Percentiles rank a stretch among this genome's conserved stretches.
Conservation (phyloP, 2,329 filamentous ascomycete species). For the Botrytis hyacinthi region DNA sequence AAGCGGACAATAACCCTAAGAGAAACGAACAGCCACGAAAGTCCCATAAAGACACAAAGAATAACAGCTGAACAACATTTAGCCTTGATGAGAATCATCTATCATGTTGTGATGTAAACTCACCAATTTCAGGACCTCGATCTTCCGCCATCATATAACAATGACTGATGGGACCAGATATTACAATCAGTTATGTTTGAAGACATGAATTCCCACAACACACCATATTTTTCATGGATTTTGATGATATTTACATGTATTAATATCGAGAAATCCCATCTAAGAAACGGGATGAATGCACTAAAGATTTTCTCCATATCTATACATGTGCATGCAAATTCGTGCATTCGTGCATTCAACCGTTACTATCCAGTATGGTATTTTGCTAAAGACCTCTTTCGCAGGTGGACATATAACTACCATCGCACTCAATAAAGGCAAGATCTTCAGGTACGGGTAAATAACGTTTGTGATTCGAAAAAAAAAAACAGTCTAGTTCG, state of each 20-base stretch:
- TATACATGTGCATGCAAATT: not conserved
- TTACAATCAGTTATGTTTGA: not conserved
- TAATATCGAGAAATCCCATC: not conserved
- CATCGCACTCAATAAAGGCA: not conserved
- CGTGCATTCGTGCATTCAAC: not conserved
- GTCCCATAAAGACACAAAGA: constrained; percentile 27
- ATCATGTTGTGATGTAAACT: not conserved
- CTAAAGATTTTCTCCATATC: not conserved
- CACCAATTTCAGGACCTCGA: constrained; percentile 7
- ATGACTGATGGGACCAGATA: not conserved
- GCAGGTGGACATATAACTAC: too few relatives aligned
- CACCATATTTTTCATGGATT: not conserved
- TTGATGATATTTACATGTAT: not conserved
- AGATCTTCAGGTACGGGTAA: not conserved
- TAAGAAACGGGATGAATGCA: not conserved
- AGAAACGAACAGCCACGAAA: constrained; percentile 31
- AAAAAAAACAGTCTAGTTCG: not conserved
- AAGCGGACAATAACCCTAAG: constrained; percentile 31
- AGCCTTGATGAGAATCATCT: constrained; percentile 2
- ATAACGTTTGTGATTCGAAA: not conserved
- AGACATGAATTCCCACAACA: not conserved
- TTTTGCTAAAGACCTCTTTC: not conserved
- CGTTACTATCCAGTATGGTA: not conserved
- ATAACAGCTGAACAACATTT: constrained; percentile 25
- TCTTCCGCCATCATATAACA: not conserved